These are phyloP conservation scores for Corylus americana DNA, from an alignment of 306 rosid genomes.

Conservation along the genomic window DNA sequence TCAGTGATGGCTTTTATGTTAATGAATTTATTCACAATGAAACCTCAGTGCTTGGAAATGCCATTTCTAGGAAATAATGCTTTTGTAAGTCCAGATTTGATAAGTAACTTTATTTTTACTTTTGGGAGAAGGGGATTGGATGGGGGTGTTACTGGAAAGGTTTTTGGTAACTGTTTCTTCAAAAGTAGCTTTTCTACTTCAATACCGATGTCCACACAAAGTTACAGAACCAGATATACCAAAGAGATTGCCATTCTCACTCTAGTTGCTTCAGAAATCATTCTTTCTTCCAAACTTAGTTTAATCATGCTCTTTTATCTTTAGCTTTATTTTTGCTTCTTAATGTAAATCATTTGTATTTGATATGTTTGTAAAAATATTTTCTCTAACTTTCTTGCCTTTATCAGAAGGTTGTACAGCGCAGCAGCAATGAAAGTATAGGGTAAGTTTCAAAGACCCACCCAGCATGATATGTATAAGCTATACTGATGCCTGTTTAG, in stretches of 20 bases:
- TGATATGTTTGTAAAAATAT: not conserved
- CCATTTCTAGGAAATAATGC: not conserved
- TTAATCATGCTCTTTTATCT: constrained; percentile 3
- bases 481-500: constrained; percentile 29
- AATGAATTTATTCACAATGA: not conserved
- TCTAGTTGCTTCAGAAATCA: constrained; percentile 7
- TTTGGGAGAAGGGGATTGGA: not conserved
- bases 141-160: not conserved
- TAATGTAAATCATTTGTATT: not conserved
- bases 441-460: constrained; percentile 44
- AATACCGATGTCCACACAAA: not conserved
- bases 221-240: not conserved
- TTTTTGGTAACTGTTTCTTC: not conserved
- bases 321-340: not conserved
- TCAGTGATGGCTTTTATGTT: not conserved
- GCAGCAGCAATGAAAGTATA: constrained; percentile 41
- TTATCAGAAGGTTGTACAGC: constrained; percentile 43
- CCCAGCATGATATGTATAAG: constrained; percentile 52
- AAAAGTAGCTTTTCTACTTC: not conserved
- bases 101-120: not conserved
- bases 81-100: not conserved
- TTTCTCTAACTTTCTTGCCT: constrained; percentile 8
- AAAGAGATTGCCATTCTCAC: not conserved
- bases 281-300: constrained; percentile 1
- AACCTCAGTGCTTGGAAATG: constrained; percentile 4